These are phyloP conservation scores for Phytophthora crassamura DNA, from an alignment of 352 stramenopile species.

Conservation along the genomic window DNA sequence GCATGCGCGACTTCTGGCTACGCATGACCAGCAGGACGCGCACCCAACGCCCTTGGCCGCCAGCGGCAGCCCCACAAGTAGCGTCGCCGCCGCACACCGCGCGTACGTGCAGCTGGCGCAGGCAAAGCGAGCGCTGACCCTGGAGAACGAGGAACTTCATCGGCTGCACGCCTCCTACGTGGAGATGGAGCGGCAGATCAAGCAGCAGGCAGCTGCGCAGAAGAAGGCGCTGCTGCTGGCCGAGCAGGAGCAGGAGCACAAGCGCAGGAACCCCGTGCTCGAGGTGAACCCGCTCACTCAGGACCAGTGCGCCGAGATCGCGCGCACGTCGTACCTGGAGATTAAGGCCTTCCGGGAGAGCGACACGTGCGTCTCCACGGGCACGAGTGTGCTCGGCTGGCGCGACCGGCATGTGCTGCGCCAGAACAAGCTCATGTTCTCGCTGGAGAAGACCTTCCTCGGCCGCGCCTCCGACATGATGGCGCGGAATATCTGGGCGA, in stretches of 20 bases:
- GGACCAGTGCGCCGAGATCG: slow-evolving; percentile 56
- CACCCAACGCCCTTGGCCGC: slow-evolving; percentile 25
- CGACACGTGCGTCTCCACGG: slow-evolving; percentile 56
- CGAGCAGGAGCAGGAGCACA: slow-evolving; percentile 50
- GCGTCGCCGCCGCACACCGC: slow-evolving; percentile 18
- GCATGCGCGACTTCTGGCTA: slow-evolving; percentile 51
- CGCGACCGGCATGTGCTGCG: slow-evolving; percentile 57
- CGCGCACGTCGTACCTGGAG: slow-evolving; percentile 47
- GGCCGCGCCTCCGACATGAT: slow-evolving; percentile 45
- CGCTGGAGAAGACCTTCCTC: slow-evolving; percentile 69
- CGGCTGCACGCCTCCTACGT: slow-evolving; percentile 49
- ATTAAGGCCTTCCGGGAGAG: slow-evolving; percentile 64
- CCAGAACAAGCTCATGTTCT: slow-evolving; percentile 67
- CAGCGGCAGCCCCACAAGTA: not conserved
- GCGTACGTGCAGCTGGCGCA: slow-evolving; percentile 64
- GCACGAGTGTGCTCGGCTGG: slow-evolving; percentile 73
- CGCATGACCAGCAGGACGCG: slow-evolving; percentile 38
- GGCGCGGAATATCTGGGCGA: slow-evolving; percentile 49
- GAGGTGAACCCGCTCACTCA: slow-evolving; percentile 52
- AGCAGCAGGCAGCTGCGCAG: slow-evolving; percentile 44
- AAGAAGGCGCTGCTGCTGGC: slow-evolving; percentile 40
- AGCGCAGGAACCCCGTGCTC: slow-evolving; percentile 48
- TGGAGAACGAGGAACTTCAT: slow-evolving; percentile 66
- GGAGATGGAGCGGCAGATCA: slow-evolving; percentile 60
- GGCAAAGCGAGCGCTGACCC: slow-evolving; percentile 48